phyloP scores from a whole-genome alignment of 768 basidiomycete species.

The Chalciporus chontae region DNA sequence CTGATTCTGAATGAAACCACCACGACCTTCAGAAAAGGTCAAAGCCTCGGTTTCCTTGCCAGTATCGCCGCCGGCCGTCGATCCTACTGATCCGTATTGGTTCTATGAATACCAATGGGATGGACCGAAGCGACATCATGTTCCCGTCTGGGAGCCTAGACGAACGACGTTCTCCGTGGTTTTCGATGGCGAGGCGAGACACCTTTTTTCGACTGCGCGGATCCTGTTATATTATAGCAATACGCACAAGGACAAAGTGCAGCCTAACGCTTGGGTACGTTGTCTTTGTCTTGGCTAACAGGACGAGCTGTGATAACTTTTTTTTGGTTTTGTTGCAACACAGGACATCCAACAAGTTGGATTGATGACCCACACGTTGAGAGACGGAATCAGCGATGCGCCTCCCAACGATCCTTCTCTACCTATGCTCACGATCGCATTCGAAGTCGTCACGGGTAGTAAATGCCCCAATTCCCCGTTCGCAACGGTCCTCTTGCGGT shows the following conservation, averaged over 20 bases:
- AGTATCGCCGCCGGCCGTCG: not conserved
- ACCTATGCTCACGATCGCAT: conserved; percentile 18
- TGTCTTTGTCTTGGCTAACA: not conserved
- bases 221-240: conserved; percentile 18
- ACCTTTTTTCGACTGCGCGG: conserved; percentile 19
- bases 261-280: conserved; percentile 21
- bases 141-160: conserved; percentile 24
- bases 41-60: not conserved
- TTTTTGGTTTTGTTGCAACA: not conserved
- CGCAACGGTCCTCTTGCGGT: conserved; percentile 13
- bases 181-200: conserved; percentile 20
- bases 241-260: conserved; percentile 5
- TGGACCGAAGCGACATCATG: conserved; percentile 17
- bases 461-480: conserved; percentile 2
- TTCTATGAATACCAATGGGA: conserved; percentile 23
- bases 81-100: conserved; percentile 1
- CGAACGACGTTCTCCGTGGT: conserved; percentile 21
- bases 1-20: not conserved
- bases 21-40: not conserved
- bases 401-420: conserved; percentile 14
- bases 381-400: conserved; percentile 1
- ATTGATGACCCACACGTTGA: conserved; percentile 6
- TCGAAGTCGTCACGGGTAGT: conserved; percentile 15
- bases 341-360: conserved; percentile 20
- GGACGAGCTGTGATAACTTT: not conserved